Evolutionary conservation across 306 rosid genomes (phyloP).

Genomic region (Lathyrus oleraceus): DNA sequence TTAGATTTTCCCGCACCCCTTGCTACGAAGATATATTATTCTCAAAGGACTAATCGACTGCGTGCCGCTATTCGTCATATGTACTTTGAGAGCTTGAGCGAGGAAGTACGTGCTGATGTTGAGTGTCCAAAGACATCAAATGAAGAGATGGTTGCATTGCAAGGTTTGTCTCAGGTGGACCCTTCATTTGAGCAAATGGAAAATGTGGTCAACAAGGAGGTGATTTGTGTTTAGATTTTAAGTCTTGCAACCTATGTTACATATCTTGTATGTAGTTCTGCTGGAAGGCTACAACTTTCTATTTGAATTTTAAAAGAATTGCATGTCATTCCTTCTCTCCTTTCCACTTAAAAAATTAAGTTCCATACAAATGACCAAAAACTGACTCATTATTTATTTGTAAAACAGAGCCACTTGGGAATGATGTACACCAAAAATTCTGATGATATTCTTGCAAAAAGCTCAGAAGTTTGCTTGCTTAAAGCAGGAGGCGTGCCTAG

Average conservation of each 20-base stretch:
- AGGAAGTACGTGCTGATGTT: conserved; percentile 47
- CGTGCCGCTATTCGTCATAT: conserved; percentile 69
- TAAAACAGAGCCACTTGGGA: conserved; percentile 52
- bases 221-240: conserved; percentile 3
- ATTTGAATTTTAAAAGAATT: conserved; percentile 21
- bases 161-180: conserved; percentile 42
- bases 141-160: conserved; percentile 38
- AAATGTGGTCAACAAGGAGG: conserved; percentile 41
- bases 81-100: conserved; percentile 57
- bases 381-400: conserved; percentile 35
- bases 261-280: neutral
- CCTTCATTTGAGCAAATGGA: conserved; percentile 42
- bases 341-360: neutral
- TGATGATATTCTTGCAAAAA: conserved; percentile 51
- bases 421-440: conserved; percentile 46
- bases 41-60: conserved; percentile 71
- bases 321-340: neutral
- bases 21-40: conserved; percentile 86
- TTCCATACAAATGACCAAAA: conserved; percentile 31
- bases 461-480: conserved; percentile 53
- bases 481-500: conserved; percentile 50
- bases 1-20: conserved; percentile 83
- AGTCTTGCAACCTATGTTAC: conserved; percentile 2
- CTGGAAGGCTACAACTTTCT: neutral
- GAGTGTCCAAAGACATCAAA: conserved; percentile 41